phyloP scores from a whole-genome alignment of 2,329 filamentous ascomycete genomes.

The Colletotrichum australisinense region DNA sequence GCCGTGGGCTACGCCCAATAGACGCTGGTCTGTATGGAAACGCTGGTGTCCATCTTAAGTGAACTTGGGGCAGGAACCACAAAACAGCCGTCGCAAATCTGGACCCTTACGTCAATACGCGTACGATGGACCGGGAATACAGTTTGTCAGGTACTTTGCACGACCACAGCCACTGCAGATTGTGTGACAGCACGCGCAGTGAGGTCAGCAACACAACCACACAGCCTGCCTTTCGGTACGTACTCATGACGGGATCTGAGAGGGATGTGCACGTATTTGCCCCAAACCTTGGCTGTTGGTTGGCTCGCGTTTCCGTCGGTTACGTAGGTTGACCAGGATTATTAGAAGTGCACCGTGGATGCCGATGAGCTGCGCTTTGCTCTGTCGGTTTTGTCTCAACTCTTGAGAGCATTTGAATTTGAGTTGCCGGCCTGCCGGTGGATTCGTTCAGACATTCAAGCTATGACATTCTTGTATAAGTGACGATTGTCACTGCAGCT shows the following conservation, averaged over 20 bases:
- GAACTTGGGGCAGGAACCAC: not conserved
- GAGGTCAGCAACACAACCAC: slow-evolving; percentile 4
- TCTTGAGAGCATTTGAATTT: not conserved
- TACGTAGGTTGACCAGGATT: slow-evolving; percentile 17
- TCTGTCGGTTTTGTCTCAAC: not conserved
- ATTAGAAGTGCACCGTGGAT: not conserved
- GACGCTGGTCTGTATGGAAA: not conserved
- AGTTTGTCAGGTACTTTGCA: not conserved
- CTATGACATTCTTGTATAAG: not conserved
- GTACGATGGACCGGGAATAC: not conserved
- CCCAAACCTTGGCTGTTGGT: not conserved
- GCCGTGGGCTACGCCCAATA: not conserved
- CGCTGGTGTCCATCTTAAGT: not conserved
- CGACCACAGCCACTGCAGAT: not conserved
- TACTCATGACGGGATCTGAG: slow-evolving; percentile 1
- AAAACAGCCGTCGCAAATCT: not conserved
- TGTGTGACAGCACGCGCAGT: not conserved
- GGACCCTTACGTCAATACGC: slow-evolving; percentile 27
- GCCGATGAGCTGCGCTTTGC: slow-evolving; percentile 4
- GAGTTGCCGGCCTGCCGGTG: not conserved
- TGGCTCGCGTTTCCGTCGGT: not conserved
- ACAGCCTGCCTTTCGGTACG: not conserved
- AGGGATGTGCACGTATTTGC: not conserved
- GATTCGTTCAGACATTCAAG: not conserved
- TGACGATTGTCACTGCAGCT: not conserved